Evolutionary conservation across 805 yeast genomes (phyloP), one percentile per base, ranked within the genome.

Genomic region (Yarrowia sp.): DNA sequence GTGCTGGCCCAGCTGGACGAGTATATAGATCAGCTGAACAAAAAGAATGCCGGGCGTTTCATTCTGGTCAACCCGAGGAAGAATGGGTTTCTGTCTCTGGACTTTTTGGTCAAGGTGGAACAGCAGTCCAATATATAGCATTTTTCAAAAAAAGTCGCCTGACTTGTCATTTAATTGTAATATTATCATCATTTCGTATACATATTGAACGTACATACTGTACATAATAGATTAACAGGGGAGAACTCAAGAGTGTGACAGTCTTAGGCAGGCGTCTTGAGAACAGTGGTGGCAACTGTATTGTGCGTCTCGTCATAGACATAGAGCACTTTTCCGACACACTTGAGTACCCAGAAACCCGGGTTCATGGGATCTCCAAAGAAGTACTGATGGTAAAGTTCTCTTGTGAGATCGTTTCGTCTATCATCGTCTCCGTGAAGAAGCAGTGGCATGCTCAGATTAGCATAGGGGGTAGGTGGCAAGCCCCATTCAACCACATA

Each of bases 41-140:
- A 17, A 2, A 19, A 47, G 44, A 47, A 46, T 38, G 34, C 20
- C 1, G 55, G 17, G 2, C 49, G 55, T 6, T 61, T 46, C 38
- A 46, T 46, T 20, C 15, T 61, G 43, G 38, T 61, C 13, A 61
- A 47, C 44, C 66, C 66, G 3, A 19, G 55, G 6, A 38, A 61
- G 20, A 46, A 39, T 9, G 66, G 66, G 12, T 61, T 61, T 46
- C 55, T 61, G 13, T 61, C 66, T 13, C n/a, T 61, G 34, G 66
- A 61, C 55, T 46, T 61, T 36, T 17, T 61, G 66, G 44, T 61
- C n/a, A 12, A 9, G 17, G 39, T 50, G 13, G 55, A 33, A 7
- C 39, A 49, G 13, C 8, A 24, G 30, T 9, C 56, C 24, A 50
- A 36, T n/a, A 8, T 34, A 17, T 50, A 34, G 56, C 30, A 50